A percentile compares a stretch with the other conserved stretches of the same genome.
These are phyloP conservation scores for Suhomyces panamericanus DNA, from an alignment of 1,139 yeast species.

Conservation along the genomic window DNA sequence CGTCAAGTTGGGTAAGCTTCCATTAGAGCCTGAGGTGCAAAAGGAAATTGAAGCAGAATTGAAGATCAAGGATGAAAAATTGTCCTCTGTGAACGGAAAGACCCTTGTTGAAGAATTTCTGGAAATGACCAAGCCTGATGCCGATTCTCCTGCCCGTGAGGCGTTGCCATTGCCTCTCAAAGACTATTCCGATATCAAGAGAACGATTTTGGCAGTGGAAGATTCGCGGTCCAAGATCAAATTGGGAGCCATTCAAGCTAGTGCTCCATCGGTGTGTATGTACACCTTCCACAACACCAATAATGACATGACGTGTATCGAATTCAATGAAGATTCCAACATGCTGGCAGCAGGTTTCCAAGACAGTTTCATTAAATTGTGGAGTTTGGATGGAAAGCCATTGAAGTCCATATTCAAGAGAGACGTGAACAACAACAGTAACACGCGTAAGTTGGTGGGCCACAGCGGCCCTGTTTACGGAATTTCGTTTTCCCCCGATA, in stretches of 20 bases:
- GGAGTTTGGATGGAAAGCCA: slow-evolving; percentile 93
- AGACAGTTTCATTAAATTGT: slow-evolving; percentile 83
- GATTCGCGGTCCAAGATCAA: slow-evolving; percentile 78
- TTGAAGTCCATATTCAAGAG: slow-evolving; percentile 63
- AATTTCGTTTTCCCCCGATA: slow-evolving; percentile 86
- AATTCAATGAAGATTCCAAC: slow-evolving; percentile 84
- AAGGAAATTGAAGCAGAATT: slow-evolving; percentile 85
- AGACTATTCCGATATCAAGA: slow-evolving; percentile 74
- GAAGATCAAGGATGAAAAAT: slow-evolving; percentile 67
- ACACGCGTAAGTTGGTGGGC: slow-evolving; percentile 71
- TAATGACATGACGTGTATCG: slow-evolving; percentile 79
- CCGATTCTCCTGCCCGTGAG: slow-evolving; percentile 75
- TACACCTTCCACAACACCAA: slow-evolving; percentile 96
- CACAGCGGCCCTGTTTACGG: slow-evolving; percentile 96
- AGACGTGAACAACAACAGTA: slow-evolving; percentile 53
- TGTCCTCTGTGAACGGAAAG: slow-evolving; percentile 39
- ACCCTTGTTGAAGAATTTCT: slow-evolving; percentile 51
- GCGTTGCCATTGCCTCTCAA: slow-evolving; percentile 82
- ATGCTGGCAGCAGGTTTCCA: slow-evolving; percentile 93
- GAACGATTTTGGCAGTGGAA: slow-evolving; percentile 74
- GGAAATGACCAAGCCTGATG: slow-evolving; percentile 46
- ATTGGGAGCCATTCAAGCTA: slow-evolving; percentile 63
- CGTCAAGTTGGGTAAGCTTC: slow-evolving; percentile 79
- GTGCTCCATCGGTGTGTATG: slow-evolving; percentile 95
- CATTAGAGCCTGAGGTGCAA: slow-evolving; percentile 80